A percentile compares a stretch with the other conserved stretches of the same genome.
Conservation (phyloP, 2,329 filamentous ascomycete genomes). For the Cladosporium sp. region DNA sequence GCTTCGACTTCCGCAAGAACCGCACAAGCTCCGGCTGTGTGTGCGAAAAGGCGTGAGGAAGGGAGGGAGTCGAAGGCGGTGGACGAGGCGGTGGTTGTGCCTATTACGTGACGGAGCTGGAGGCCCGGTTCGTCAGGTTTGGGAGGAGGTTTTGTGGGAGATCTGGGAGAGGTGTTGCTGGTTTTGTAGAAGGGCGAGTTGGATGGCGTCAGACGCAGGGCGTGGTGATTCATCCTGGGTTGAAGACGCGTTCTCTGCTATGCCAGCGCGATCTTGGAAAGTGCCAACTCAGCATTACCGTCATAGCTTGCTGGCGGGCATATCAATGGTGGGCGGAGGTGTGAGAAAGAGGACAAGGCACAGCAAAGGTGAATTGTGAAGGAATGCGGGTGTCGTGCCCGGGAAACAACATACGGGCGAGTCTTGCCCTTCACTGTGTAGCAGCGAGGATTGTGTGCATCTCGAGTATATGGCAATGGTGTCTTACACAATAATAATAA, state of each 20-base stretch:
- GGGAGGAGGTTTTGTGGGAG: slow-evolving; percentile 54
- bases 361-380: background rate
- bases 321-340: background rate
- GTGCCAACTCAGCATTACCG: slow-evolving; percentile 20
- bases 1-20: slow-evolving; percentile 76
- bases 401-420: slow-evolving; percentile 10
- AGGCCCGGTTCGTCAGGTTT: slow-evolving; percentile 52
- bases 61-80: slow-evolving; percentile 83
- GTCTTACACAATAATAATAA: background rate
- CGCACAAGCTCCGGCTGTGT: slow-evolving; percentile 90
- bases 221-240: slow-evolving; percentile 43
- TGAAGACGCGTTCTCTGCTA: slow-evolving; percentile 13
- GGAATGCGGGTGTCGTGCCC: slow-evolving; percentile 15
- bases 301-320: slow-evolving; percentile 21
- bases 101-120: slow-evolving; percentile 80
- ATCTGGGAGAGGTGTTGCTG: slow-evolving; percentile 53
- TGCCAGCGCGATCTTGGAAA: slow-evolving; percentile 26
- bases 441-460: background rate
- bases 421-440: background rate
- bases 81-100: slow-evolving; percentile 81
- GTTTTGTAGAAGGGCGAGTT: slow-evolving; percentile 67
- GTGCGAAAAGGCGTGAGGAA: slow-evolving; percentile 72
- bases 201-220: slow-evolving; percentile 62
- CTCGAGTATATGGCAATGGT: background rate
- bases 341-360: background rate